A percentile compares a stretch with the other conserved stretches of the same genome.
Conservation (phyloP, 306 rosid species). For the Vigna trinervia region DNA sequence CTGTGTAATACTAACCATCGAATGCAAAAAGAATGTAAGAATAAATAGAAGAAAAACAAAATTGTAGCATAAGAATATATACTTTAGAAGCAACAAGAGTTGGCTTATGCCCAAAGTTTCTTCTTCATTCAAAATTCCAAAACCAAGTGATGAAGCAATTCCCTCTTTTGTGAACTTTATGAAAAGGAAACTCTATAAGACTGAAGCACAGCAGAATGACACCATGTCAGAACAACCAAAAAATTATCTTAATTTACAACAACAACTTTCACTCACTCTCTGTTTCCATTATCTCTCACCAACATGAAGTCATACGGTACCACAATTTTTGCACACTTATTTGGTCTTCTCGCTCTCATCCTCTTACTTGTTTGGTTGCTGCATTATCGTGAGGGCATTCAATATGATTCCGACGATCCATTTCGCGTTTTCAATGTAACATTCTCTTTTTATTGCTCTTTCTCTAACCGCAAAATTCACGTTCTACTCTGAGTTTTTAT, state of each 20-base stretch:
- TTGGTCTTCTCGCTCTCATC: constrained; percentile 69
- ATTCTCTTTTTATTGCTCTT: not conserved
- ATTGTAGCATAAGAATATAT: constrained; percentile 42
- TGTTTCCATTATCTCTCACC: not conserved
- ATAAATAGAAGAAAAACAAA: not conserved
- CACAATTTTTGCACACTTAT: constrained; percentile 62
- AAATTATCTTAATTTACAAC: not conserved
- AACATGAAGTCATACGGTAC: constrained; percentile 47
- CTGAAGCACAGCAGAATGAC: constrained; percentile 32
- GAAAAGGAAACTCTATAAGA: constrained; percentile 49
- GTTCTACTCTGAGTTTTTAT: not conserved
- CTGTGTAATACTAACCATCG: too few species aligned
- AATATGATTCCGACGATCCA: constrained; percentile 62
- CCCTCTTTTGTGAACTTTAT: constrained; percentile 47
- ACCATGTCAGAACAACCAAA: constrained; percentile 38
- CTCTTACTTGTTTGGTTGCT: constrained; percentile 86
- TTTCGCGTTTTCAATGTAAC: constrained; percentile 74
- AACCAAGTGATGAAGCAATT: constrained; percentile 81
- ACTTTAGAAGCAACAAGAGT: constrained; percentile 40
- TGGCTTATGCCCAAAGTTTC: constrained; percentile 53
- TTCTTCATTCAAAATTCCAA: constrained; percentile 63
- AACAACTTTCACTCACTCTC: not conserved
- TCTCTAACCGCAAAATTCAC: not conserved
- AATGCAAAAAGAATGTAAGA: not conserved
- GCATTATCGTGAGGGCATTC: constrained; percentile 79